A percentile compares a stretch with the other conserved stretches of the same genome.
These are phyloP conservation scores for Pestalotiopsis sp. DNA, from an alignment of 2,329 filamentous ascomycete species.

Conservation along the genomic window DNA sequence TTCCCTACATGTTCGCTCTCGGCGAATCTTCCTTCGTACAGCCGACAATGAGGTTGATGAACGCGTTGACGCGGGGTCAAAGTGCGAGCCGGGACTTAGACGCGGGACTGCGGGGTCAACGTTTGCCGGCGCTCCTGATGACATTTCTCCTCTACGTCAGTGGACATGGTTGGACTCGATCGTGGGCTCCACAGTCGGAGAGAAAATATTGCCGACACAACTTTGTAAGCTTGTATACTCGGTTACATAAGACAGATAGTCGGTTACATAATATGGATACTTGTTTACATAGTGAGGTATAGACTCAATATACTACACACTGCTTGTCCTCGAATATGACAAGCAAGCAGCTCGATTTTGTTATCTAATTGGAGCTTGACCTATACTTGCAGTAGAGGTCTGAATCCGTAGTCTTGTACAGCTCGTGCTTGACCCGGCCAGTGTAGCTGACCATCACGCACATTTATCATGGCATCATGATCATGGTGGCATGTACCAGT, in stretches of 20 bases:
- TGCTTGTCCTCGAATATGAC: too few relatives aligned
- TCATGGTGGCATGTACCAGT: conserved; percentile 8
- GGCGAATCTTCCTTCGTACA: not conserved
- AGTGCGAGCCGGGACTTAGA: not conserved
- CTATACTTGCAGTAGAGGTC: too few relatives aligned
- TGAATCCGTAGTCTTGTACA: too few relatives aligned
- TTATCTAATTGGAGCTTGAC: too few relatives aligned
- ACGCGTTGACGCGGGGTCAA: conserved; percentile 1
- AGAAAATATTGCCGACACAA: not conserved
- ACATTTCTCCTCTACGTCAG: not conserved
- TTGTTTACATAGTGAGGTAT: too few relatives aligned
- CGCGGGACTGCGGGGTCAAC: conserved; percentile 7
- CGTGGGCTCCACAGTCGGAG: not conserved
- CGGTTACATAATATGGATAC: too few relatives aligned
- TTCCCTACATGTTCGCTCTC: not conserved
- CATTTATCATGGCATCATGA: not conserved
- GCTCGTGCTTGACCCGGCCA: too few relatives aligned
- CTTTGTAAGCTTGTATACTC: not conserved
- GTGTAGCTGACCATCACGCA: too few relatives aligned
- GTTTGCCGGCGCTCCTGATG: not conserved
- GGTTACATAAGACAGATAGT: not conserved
- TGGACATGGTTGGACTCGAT: not conserved
- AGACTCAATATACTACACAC: too few relatives aligned
- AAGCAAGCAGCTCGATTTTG: too few relatives aligned
- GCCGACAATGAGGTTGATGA: not conserved